Evolutionary conservation across 805 yeast species (phyloP), one percentile per base, ranked within the genome.

Genomic region (Candida parachauliodes): DNA sequence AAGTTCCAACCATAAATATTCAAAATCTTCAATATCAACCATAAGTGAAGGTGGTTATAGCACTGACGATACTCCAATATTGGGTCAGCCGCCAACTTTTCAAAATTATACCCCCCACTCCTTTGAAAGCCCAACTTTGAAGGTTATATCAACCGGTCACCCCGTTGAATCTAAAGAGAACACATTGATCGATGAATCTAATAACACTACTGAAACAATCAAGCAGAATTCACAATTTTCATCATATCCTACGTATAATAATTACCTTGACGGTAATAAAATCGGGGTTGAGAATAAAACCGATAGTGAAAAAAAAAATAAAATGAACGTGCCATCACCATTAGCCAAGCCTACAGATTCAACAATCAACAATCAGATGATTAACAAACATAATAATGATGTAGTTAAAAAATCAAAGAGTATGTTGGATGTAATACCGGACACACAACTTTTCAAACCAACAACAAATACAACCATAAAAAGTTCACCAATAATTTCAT

Each of bases 71-170:
- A 52, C 62, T 2, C 63, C 63, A 4, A 43, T 45, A 8, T 39
- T 55, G 27, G 43, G 46, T n/a, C 52, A 49, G 33, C 52, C 53
- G 4, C 59, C 56, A 12, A 45, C 54, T 5, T 51, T 56, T 42
- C 52, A 54, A 34, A 46, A 52, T 31, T 43, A 52, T 31, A 52
- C 43, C 16, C 44, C 44, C 17, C 48, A 42, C 17, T 40, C 38
- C 8, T 39, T 36, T 29, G 37, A 42, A 28, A 37, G 42, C 4
- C 45, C 45, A 11, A 42, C 40, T 25, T 33, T 42, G 19, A 35
- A 34, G 30, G 33, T 42, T n/a, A 30, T 42, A 26, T 28, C 36
- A 6, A 36, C 40, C 4, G 32, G 37, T 22, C 17, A 12, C 3
- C 19, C 6, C 11, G 5, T n/a, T n/a, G 24, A 29, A 12, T 35